phyloP scores from a whole-genome alignment of 371 early-diverging fungal species.

The Nematocida sp. region DNA sequence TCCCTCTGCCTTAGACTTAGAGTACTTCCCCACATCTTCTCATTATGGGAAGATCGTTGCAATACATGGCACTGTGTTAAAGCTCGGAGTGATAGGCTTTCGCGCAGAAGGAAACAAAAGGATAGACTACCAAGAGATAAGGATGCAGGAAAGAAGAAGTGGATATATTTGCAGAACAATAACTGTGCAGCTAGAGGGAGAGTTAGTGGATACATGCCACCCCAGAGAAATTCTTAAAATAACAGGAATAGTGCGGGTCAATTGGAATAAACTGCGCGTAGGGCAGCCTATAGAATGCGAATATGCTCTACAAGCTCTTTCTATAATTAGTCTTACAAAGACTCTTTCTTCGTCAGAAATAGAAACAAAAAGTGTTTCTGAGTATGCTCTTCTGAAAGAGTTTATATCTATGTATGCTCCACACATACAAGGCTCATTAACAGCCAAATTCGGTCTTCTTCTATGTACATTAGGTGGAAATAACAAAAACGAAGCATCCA shows the following conservation, averaged over 20 bases:
- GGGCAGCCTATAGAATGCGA: constrained; percentile 54
- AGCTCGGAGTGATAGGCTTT: constrained; percentile 54
- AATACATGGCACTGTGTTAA: constrained; percentile 62
- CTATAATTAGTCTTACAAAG: constrained; percentile 42
- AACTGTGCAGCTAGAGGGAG: constrained; percentile 58
- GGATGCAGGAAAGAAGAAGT: constrained; percentile 43
- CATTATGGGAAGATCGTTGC: constrained; percentile 57
- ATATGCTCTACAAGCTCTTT: constrained; percentile 51
- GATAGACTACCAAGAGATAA: constrained; percentile 53
- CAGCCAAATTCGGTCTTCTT: constrained; percentile 62
- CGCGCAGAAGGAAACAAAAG: constrained; percentile 42
- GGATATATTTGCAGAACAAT: constrained; percentile 61
- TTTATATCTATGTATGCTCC: constrained; percentile 54
- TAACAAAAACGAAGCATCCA: neutral
- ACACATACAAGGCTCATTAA: constrained; percentile 54
- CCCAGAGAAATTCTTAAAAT: constrained; percentile 62
- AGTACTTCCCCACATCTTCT: constrained; percentile 39
- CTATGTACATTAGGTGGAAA: constrained; percentile 55
- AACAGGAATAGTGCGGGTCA: constrained; percentile 54
- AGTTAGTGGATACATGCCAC: constrained; percentile 53
- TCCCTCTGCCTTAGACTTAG: constrained; percentile 55
- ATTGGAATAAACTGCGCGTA: constrained; percentile 52
- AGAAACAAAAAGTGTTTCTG: neutral
- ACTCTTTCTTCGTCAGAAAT: constrained; percentile 5
- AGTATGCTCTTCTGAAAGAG: constrained; percentile 51